phyloP scores from a whole-genome alignment of 495 filamentous ascomycete species.

The Xylaria castorea region DNA sequence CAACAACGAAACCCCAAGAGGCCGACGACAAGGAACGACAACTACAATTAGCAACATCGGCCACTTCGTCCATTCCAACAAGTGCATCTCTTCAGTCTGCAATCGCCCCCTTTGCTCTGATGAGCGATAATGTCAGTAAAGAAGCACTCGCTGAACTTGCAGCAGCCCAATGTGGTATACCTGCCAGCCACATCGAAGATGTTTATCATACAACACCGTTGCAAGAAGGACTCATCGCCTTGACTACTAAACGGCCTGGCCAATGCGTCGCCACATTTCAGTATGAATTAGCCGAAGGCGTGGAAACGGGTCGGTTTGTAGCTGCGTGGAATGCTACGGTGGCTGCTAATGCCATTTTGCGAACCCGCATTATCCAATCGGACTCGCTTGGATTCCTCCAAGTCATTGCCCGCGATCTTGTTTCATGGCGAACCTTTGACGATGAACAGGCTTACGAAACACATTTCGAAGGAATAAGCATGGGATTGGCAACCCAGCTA shows the following conservation, averaged over 20 bases:
- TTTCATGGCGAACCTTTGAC: slow-evolving; percentile 32
- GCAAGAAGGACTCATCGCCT: slow-evolving; percentile 65
- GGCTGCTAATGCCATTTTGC: slow-evolving; percentile 57
- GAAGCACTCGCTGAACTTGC: slow-evolving; percentile 1
- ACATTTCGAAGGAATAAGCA: slow-evolving; percentile 4
- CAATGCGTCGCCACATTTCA: slow-evolving; percentile 60
- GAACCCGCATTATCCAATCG: slow-evolving; percentile 61
- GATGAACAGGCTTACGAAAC: slow-evolving; percentile 13
- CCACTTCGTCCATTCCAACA: background rate
- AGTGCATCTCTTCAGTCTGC: background rate
- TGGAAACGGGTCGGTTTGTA: slow-evolving; percentile 58
- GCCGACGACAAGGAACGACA: slow-evolving; percentile 11
- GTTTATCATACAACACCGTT: slow-evolving; percentile 69
- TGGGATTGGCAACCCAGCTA: slow-evolving; percentile 12
- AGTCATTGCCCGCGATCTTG: slow-evolving; percentile 49
- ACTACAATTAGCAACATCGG: slow-evolving; percentile 8
- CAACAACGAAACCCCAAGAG: background rate
- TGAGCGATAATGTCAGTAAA: slow-evolving; percentile 3
- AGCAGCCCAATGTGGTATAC: slow-evolving; percentile 37
- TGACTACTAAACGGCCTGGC: slow-evolving; percentile 54
- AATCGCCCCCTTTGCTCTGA: background rate
- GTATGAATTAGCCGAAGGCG: slow-evolving; percentile 49
- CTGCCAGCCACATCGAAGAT: slow-evolving; percentile 51
- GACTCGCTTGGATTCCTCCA: slow-evolving; percentile 57
- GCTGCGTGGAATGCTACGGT: slow-evolving; percentile 60